Conservation (phyloP, 2,329 filamentous ascomycete genomes). For the Blumeria graminis region DNA sequence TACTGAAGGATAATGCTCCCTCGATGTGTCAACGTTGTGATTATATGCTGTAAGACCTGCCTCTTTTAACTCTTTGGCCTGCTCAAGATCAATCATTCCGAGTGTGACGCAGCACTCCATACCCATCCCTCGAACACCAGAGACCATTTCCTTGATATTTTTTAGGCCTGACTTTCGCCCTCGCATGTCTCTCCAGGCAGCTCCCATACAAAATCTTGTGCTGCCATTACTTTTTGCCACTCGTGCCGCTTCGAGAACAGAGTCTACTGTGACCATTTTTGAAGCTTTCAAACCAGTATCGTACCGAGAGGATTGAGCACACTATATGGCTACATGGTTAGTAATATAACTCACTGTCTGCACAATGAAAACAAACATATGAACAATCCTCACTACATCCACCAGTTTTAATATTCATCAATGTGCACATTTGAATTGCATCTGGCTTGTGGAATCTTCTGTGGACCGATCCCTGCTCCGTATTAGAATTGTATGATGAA, state of each 20-base stretch:
- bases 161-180: conserved; percentile 62
- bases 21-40: conserved; percentile 77
- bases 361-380: conserved; percentile 23
- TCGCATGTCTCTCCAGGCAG: conserved; percentile 84
- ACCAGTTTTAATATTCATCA: conserved; percentile 93
- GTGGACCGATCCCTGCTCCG: conserved; percentile 45
- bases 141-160: conserved; percentile 71
- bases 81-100: conserved; percentile 66
- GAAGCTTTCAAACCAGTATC: conserved; percentile 53
- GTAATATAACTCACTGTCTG: not conserved
- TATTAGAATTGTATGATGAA: not conserved
- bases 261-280: conserved; percentile 55
- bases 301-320: conserved; percentile 69
- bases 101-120: conserved; percentile 91
- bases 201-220: conserved; percentile 87
- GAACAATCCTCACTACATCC: conserved; percentile 83
- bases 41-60: conserved; percentile 82
- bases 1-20: conserved; percentile 69
- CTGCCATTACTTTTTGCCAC: conserved; percentile 62
- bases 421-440: conserved; percentile 73
- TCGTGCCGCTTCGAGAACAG: conserved; percentile 54
- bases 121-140: conserved; percentile 53
- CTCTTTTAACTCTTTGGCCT: conserved; percentile 60
- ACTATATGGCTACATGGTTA: conserved; percentile 16
- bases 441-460: conserved; percentile 65